Evolutionary conservation across 2,329 filamentous ascomycete species (phyloP), one percentile per base, ranked within the genome.

Genomic region (Sphaerostilbella broomeana): DNA sequence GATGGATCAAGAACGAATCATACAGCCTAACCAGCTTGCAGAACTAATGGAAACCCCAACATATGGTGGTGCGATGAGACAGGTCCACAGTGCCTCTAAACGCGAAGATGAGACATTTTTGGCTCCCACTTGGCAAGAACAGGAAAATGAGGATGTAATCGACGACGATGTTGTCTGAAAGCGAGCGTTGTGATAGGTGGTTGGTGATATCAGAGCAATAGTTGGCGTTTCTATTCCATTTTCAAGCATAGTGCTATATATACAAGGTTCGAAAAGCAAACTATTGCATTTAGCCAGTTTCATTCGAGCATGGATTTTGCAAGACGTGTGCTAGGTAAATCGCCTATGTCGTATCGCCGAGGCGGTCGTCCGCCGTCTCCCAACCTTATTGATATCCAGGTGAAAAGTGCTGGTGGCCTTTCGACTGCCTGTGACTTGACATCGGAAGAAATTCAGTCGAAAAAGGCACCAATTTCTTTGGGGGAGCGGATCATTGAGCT

Each of bases 361-460:
- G 11, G 5, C 19, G 31, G 31, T 12, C 31, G 31, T n/a, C 31
- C 31, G 20, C 31, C 18, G 24, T 34, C 31, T 11, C 31, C 31
- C 21, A 34, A 18, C 12, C 31, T 34, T n/a, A 34, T 34, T 12
- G 31, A 34, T n/a, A n/a, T 34, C 12, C 31, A 34, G 16, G 31
- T 34, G 12, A 22, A 34, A 34, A 34, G 31, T 9, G 31, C 19
- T 13, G 31, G 19, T 10, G 31, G 31, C 19, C 8, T 22, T 4
- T 34, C 31, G 5, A 21, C 31, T n/a, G 31, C 31, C n/a, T 34
- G 31, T 22, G 31, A 34, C 31, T 8, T 34, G 20, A 34, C 31
- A 24, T 8, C 11, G 24, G 31, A 34, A 22, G 11, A 12, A 15
- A 34, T 22, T 9, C 31, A 34, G n/a, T 18, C 31, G 5, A 34